Evolutionary conservation across 495 filamentous ascomycete species (phyloP).

Genomic region (Penicillium coprophilum): DNA sequence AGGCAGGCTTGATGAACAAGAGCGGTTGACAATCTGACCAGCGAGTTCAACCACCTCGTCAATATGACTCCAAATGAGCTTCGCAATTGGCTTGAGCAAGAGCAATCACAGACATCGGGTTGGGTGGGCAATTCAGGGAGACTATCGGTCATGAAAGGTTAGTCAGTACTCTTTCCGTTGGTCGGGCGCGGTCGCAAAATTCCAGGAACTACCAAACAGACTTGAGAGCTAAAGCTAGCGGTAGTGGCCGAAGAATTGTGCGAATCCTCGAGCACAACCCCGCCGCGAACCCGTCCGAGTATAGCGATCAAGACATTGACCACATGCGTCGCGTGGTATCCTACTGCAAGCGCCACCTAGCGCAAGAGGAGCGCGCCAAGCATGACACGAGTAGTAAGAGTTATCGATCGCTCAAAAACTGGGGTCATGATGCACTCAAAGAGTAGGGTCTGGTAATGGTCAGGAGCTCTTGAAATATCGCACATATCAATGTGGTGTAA

Average conservation of each 20-base stretch:
- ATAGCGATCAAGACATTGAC: conserved; percentile 5
- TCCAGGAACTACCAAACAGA: neutral
- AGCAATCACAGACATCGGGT: neutral
- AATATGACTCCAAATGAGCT: conserved; percentile 6
- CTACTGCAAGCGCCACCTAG: conserved; percentile 3
- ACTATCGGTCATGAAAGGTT: conserved; percentile 9
- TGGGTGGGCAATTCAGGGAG: conserved; percentile 1
- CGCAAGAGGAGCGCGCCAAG: conserved; percentile 5
- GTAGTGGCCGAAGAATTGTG: conserved; percentile 6
- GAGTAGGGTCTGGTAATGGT: neutral
- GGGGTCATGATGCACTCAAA: conserved; percentile 6
- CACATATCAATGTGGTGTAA: neutral
- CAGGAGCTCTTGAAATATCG: neutral
- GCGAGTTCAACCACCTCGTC: conserved; percentile 7
- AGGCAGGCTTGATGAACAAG: no score
- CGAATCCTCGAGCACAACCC: conserved; percentile 3
- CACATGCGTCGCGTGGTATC: conserved; percentile 10
- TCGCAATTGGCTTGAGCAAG: conserved; percentile 1
- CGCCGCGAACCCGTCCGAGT: neutral
- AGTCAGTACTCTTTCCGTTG: neutral
- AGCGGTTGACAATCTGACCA: neutral
- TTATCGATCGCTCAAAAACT: conserved; percentile 3
- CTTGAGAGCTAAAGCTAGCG: neutral
- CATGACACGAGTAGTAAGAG: conserved; percentile 3
- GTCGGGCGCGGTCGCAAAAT: neutral